Evolutionary conservation across 352 stramenopile genomes (phyloP).

Genomic region (Peronospora destructor): DNA sequence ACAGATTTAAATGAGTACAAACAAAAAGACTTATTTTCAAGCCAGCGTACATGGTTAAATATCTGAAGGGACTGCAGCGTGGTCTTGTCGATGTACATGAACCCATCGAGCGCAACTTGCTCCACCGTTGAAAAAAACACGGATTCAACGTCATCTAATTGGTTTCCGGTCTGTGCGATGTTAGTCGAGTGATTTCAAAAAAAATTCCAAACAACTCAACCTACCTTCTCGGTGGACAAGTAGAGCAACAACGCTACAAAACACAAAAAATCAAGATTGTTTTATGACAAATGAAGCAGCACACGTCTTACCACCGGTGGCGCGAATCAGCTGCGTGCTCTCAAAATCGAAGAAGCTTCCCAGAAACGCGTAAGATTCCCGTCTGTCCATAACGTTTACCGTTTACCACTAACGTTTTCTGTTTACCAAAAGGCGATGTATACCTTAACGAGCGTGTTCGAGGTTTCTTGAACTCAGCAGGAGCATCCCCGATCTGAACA

Average conservation of each 20-base stretch:
- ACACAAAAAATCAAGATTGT: not conserved
- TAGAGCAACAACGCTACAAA: constrained; percentile 58
- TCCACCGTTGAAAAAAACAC: constrained; percentile 58
- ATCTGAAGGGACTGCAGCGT: constrained; percentile 77
- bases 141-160: constrained; percentile 51
- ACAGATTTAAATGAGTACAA: constrained; percentile 7
- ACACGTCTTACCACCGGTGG: constrained; percentile 50
- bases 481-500: constrained; percentile 46
- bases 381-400: constrained; percentile 18
- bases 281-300: not conserved
- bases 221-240: constrained; percentile 63
- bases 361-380: constrained; percentile 57
- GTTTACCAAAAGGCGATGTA: not conserved
- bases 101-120: constrained; percentile 57
- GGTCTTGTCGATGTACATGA: constrained; percentile 75
- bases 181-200: not conserved
- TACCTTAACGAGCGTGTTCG: constrained; percentile 22
- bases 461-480: constrained; percentile 17
- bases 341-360: constrained; percentile 81
- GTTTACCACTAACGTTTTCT: not conserved
- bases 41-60: constrained; percentile 55
- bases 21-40: not conserved
- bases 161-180: constrained; percentile 65
- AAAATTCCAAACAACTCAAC: not conserved
- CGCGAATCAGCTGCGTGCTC: constrained; percentile 60